Evolutionary conservation across 2,329 filamentous ascomycete species (phyloP).

Genomic region (Tolypocladium tundrense): DNA sequence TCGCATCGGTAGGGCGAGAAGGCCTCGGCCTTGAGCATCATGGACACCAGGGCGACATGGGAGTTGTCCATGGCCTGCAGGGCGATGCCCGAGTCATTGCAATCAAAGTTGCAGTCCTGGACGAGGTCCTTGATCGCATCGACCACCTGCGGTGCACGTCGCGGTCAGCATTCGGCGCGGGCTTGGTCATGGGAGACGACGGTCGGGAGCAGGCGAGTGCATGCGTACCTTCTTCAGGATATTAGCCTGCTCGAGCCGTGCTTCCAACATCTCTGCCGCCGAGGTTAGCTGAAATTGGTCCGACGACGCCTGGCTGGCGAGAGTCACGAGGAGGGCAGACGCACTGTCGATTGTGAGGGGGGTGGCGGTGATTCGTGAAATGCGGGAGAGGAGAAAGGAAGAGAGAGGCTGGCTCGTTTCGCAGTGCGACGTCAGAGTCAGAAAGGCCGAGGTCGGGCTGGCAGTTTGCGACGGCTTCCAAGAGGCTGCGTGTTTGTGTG

Average conservation of each 20-base stretch:
- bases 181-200: neutral
- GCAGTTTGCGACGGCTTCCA: neutral
- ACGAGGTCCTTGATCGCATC: constrained; percentile 99
- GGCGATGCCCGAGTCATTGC: constrained; percentile 97
- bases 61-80: constrained; percentile 99
- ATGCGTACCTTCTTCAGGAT: constrained; percentile 79
- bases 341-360: neutral
- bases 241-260: constrained; percentile 87
- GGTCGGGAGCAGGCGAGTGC: neutral
- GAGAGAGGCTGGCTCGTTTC: neutral
- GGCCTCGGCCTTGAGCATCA: constrained; percentile 93
- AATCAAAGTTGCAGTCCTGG: constrained; percentile 99
- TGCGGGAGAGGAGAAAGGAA: neutral
- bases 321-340: neutral
- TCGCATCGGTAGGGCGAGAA: constrained; percentile 97
- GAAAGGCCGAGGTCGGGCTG: neutral
- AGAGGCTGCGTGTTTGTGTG: neutral
- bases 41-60: constrained; percentile 95
- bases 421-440: neutral
- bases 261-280: constrained; percentile 71
- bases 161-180: neutral
- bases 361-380: neutral
- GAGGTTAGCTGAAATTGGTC: neutral
- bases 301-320: neutral
- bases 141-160: constrained; percentile 55